Percentiles rank a stretch among this genome's conserved stretches.
These are phyloP conservation scores for Diphasiastrum complanatum DNA, from an alignment of 83 land plant genomes.

Conservation along the genomic window DNA sequence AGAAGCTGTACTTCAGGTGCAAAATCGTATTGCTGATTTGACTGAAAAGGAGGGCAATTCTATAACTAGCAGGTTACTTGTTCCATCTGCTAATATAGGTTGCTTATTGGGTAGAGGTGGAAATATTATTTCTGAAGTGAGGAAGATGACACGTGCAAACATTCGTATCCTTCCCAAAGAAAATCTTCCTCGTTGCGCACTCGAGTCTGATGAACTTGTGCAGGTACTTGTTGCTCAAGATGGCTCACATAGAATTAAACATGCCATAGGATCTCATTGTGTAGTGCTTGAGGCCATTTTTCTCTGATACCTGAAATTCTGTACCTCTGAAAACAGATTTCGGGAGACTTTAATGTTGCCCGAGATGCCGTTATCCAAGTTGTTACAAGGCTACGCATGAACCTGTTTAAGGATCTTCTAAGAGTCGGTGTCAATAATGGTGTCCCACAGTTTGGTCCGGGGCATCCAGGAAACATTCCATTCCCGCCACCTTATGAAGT, in stretches of 20 bases:
- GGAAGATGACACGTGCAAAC: conserved; percentile 54
- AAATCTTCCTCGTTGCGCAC: conserved; percentile 51
- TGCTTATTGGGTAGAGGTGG: conserved; percentile 67
- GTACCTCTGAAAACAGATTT: conserved; percentile 17
- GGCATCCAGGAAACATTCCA: background rate
- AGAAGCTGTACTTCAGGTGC: conserved; percentile 89
- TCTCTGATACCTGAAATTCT: background rate
- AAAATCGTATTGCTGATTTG: conserved; percentile 51
- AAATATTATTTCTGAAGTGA: conserved; percentile 59
- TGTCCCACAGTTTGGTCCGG: conserved; percentile 13
- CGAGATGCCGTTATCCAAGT: conserved; percentile 29
- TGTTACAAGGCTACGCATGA: conserved; percentile 19
- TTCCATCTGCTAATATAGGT: conserved; percentile 67
- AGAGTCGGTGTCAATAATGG: background rate
- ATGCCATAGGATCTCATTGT: background rate
- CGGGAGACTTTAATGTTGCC: conserved; percentile 21
- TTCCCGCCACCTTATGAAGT: conserved; percentile 9
- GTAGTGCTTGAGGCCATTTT: background rate
- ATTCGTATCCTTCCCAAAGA: conserved; percentile 74
- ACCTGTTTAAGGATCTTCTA: conserved; percentile 12
- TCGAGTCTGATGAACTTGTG: conserved; percentile 68
- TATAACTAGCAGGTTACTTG: conserved; percentile 73
- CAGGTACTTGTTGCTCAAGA: conserved; percentile 42
- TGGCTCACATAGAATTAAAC: background rate
- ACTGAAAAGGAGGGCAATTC: conserved; percentile 65